phyloP scores from a whole-genome alignment of 2,329 filamentous ascomycete species.

The Penicillium decumbens region DNA sequence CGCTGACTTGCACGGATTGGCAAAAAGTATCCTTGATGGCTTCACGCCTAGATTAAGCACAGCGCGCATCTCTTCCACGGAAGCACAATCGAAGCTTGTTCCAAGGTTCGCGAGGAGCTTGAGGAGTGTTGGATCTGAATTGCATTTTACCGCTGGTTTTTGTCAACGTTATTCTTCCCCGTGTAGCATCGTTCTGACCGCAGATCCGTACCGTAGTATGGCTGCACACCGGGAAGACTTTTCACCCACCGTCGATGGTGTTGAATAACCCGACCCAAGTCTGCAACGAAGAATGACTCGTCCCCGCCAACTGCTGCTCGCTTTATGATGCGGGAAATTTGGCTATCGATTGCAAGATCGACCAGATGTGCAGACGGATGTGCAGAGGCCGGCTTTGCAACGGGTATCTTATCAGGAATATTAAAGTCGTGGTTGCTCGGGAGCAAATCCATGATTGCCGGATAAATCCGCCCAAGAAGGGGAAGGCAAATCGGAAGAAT shows the following conservation, averaged over 20 bases:
- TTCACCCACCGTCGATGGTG: constrained; percentile 20
- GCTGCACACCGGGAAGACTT: constrained; percentile 15
- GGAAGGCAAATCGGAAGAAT: neutral
- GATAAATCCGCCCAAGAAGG: neutral
- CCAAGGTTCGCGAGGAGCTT: constrained; percentile 21
- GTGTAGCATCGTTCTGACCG: neutral
- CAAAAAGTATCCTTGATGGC: constrained; percentile 25
- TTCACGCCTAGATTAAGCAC: constrained; percentile 23
- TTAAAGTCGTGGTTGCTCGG: neutral
- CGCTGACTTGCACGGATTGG: constrained; percentile 26
- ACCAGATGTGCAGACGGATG: neutral
- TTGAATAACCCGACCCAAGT: constrained; percentile 15
- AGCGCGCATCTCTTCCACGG: constrained; percentile 21
- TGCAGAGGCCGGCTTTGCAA: neutral
- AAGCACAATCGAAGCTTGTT: constrained; percentile 29
- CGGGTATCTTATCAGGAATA: neutral
- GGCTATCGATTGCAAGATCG: constrained; percentile 14
- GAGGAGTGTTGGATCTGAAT: constrained; percentile 23
- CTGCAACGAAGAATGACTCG: constrained; percentile 22
- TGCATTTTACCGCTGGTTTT: constrained; percentile 29
- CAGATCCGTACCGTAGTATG: constrained; percentile 20
- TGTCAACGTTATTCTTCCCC: neutral
- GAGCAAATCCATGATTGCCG: neutral
- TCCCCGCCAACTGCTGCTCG: constrained; percentile 7
- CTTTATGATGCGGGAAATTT: constrained; percentile 4